Evolutionary conservation across 108 stramenopile species (phyloP), one percentile per base, ranked within the genome.

Genomic region (Nannochloropsis oceanica): DNA sequence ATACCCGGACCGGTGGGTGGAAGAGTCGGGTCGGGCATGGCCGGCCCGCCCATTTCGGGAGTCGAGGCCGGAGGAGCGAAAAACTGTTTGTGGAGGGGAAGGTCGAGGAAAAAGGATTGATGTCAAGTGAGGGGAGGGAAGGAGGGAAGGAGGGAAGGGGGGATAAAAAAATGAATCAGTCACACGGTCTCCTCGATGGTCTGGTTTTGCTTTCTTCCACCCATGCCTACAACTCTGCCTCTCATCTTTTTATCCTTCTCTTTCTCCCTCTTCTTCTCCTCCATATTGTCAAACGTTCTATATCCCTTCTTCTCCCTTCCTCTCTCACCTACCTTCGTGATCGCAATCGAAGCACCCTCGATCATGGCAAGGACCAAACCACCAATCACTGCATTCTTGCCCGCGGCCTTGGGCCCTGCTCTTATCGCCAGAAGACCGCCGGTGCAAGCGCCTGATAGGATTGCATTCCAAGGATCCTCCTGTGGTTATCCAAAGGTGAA

Each of bases 391-490:
- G 98, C 98, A 10, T 94, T 95, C 85, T 92, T 92, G 12, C 94
- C 97, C 92, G 96, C 96, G 12, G 97, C 96, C 80, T 93, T 94
- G 11, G 96, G 95, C 43, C 98, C 98, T n/a, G 97, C 97, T 24
- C 97, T 91, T 13, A 94, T 94, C 14, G 97, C 97, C 83, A 98
- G 90, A 44, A 96, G 89, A 24, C 97, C 97, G 79, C 97, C 97
- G 7, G 97, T 98, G 84, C 94, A 95, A 11, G 95, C 96, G 2
- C 92, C 92, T 13, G 91, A 92, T n/a, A 97, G 88, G 83, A 99
- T 99, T 79, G 96, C 93, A 84, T 99, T 99, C 97, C 97, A 99
- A 11, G 98, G 96, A 93, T 99, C 98, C 93, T 99, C 98, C 91
- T 93, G 59, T 73, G 59, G 34, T 34, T 1, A 34, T 34, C 5